phyloP scores from a whole-genome alignment of 768 basidiomycete species.

The Mycena vulgaris region DNA sequence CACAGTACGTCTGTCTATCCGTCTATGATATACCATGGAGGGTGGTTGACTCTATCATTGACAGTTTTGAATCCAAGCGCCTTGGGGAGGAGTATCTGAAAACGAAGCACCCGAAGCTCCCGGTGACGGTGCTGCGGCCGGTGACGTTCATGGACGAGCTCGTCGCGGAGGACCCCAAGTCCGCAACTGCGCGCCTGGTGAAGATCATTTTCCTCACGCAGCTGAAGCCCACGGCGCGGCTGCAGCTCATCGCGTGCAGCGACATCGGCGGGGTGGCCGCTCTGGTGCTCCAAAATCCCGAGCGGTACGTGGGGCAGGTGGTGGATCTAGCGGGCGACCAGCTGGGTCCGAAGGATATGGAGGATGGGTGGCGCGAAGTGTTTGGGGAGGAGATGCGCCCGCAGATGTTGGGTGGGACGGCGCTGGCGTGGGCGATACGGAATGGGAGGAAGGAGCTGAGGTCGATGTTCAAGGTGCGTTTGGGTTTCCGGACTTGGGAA shows the following conservation, averaged over 20 bases:
- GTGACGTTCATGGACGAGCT: constrained; percentile 35
- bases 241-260: constrained; percentile 27
- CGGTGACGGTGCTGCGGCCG: constrained; percentile 33
- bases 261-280: constrained; percentile 31
- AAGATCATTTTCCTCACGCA: constrained; percentile 27
- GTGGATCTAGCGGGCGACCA: constrained; percentile 32
- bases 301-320: constrained; percentile 15
- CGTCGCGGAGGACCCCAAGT: constrained; percentile 12
- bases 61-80: constrained; percentile 36
- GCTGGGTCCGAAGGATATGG: constrained; percentile 18
- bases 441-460: constrained; percentile 26
- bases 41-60: too few relatives aligned
- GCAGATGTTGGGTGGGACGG: constrained; percentile 7
- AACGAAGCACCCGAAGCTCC: constrained; percentile 1
- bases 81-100: constrained; percentile 21
- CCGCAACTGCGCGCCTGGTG: background rate
- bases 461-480: constrained; percentile 34
- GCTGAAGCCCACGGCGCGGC: constrained; percentile 18
- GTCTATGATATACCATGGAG: too few relatives aligned
- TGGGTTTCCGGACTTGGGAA: background rate
- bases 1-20: constrained; percentile 17
- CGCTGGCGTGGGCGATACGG: constrained; percentile 19
- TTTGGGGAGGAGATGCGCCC: constrained; percentile 27
- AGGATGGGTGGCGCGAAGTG: constrained; percentile 22
- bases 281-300: too few relatives aligned